Evolutionary conservation across 1,284 basidiomycete species (phyloP).

Genomic region (Earliella scabrosa): DNA sequence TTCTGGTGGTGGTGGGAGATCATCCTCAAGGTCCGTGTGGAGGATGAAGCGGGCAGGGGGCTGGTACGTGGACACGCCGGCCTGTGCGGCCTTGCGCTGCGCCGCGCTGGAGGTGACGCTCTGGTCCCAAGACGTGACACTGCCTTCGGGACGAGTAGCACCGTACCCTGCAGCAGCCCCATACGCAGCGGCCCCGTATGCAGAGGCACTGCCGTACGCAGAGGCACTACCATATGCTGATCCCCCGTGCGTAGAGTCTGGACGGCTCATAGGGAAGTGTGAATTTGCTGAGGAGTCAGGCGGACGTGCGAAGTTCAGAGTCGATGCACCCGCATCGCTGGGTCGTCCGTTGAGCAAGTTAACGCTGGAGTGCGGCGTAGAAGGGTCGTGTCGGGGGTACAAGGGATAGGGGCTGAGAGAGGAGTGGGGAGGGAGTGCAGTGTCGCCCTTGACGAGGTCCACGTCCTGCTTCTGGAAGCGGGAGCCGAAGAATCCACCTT

Average conservation of each 20-base stretch:
- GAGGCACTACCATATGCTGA: slow-evolving; percentile 8
- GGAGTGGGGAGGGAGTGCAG: slow-evolving; percentile 8
- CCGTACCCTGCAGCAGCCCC: not conserved
- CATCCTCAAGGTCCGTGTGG: slow-evolving; percentile 71
- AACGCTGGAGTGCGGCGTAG: slow-evolving; percentile 15
- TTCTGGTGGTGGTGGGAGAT: slow-evolving; percentile 44
- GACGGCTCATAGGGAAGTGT: slow-evolving; percentile 6
- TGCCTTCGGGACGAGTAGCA: slow-evolving; percentile 7
- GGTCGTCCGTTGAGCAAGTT: slow-evolving; percentile 13
- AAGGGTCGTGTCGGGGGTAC: slow-evolving; percentile 4
- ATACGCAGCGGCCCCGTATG: slow-evolving; percentile 3
- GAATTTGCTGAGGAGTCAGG: slow-evolving; percentile 1
- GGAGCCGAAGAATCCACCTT: slow-evolving; percentile 12
- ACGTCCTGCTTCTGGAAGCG: slow-evolving; percentile 22
- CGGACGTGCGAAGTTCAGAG: slow-evolving; percentile 3
- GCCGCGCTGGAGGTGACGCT: slow-evolving; percentile 39
- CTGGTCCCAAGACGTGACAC: slow-evolving; percentile 17
- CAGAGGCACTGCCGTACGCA: not conserved
- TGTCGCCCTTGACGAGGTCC: slow-evolving; percentile 19
- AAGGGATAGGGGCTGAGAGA: slow-evolving; percentile 21
- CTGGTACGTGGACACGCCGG: slow-evolving; percentile 45
- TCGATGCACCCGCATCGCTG: slow-evolving; percentile 5
- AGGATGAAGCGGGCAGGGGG: slow-evolving; percentile 60
- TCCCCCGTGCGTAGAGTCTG: slow-evolving; percentile 2
- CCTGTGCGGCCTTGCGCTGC: slow-evolving; percentile 56